phyloP scores from a whole-genome alignment of 2,329 filamentous ascomycete species.

The Macrophomina phaseolina region DNA sequence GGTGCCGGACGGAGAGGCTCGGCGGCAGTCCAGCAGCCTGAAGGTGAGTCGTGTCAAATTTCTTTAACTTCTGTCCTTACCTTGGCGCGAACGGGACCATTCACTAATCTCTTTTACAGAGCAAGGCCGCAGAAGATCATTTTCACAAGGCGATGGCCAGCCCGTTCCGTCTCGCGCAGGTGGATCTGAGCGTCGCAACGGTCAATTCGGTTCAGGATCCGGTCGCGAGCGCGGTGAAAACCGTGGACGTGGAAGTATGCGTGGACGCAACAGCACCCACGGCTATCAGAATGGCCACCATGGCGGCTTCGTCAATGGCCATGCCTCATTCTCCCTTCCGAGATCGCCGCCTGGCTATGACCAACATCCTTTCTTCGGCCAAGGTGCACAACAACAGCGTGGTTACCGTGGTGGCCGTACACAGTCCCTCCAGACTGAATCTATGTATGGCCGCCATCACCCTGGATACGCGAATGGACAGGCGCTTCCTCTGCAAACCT shows the following conservation, averaged over 20 bases:
- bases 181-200: conserved; percentile 41
- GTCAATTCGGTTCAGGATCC: conserved; percentile 44
- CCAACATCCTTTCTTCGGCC: conserved; percentile 38
- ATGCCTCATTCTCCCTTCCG: conserved; percentile 43
- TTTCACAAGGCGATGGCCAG: conserved; percentile 38
- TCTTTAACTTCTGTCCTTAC: background rate
- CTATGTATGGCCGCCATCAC: conserved; percentile 53
- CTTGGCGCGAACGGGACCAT: background rate
- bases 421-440: conserved; percentile 65
- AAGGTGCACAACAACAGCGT: conserved; percentile 37
- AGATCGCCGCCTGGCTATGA: conserved; percentile 46
- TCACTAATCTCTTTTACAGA: conserved; percentile 27
- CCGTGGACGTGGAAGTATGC: conserved; percentile 53
- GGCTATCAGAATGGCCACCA: conserved; percentile 35
- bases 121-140: conserved; percentile 40
- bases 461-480: conserved; percentile 42
- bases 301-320: conserved; percentile 39
- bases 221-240: conserved; percentile 52
- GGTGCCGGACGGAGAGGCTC: conserved; percentile 39
- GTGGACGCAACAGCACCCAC: conserved; percentile 49
- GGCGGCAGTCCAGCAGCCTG: conserved; percentile 40
- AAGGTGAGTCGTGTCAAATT: conserved; percentile 33
- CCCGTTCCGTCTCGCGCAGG: conserved; percentile 28
- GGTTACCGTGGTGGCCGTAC: conserved; percentile 62
- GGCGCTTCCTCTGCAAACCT: conserved; percentile 54